phyloP scores from a whole-genome alignment of 805 yeast species.

The Metschnikowia anglica region DNA sequence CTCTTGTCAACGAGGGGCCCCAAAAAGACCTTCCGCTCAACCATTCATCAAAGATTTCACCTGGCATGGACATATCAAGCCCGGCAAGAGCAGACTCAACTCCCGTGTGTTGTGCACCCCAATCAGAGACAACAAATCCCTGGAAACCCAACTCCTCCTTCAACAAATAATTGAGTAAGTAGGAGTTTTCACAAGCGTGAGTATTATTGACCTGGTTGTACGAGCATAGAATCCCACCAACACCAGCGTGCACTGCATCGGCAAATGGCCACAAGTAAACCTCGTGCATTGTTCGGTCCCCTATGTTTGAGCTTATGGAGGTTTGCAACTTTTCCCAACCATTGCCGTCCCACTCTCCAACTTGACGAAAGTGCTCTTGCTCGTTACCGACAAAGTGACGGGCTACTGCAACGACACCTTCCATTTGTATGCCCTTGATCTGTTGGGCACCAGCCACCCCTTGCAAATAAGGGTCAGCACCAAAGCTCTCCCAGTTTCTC shows the following conservation, averaged over 20 bases:
- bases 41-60: conserved; percentile 54
- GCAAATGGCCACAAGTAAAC: conserved; percentile 67
- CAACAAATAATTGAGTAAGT: conserved; percentile 51
- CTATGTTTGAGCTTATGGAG: conserved; percentile 54
- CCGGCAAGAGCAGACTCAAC: conserved; percentile 58
- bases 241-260: conserved; percentile 59
- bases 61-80: conserved; percentile 67
- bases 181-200: conserved; percentile 59
- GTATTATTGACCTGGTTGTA: conserved; percentile 57
- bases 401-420: conserved; percentile 57
- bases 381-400: conserved; percentile 61
- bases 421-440: conserved; percentile 55
- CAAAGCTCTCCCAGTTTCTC: conserved; percentile 64
- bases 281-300: conserved; percentile 62
- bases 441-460: conserved; percentile 55
- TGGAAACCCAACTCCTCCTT: conserved; percentile 65
- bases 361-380: conserved; percentile 59
- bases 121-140: conserved; percentile 65
- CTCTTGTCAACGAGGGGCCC: conserved; percentile 57
- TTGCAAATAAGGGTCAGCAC: conserved; percentile 60
- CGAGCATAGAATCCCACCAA: conserved; percentile 61
- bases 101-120: conserved; percentile 65
- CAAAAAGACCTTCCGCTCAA: conserved; percentile 52
- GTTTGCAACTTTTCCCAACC: conserved; percentile 44
- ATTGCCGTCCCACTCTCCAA: conserved; percentile 47